Percentiles rank a stretch among this genome's conserved stretches.
These are phyloP conservation scores for Ambrosia hybrid DNA, from an alignment of 140 eudicot species.

Conservation along the genomic window DNA sequence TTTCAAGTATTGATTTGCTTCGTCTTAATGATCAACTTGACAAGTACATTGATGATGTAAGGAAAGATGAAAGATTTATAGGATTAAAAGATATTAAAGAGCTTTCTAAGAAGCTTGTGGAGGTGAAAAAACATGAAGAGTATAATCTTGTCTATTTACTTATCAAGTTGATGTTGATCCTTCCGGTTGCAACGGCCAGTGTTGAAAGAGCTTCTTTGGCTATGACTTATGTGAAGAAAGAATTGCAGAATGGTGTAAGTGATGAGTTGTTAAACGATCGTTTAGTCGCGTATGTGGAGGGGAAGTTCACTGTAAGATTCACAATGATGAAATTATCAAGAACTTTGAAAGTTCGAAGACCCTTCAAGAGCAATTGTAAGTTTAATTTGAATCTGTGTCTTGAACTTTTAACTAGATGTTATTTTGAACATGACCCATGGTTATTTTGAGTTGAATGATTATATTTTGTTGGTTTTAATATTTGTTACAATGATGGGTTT, in stretches of 20 bases:
- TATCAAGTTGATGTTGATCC: constrained; percentile 23
- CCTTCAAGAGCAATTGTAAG: constrained; percentile 7
- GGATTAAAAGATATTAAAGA: constrained; percentile 23
- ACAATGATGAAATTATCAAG: constrained; percentile 7
- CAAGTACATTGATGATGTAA: constrained; percentile 14
- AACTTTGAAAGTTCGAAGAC: constrained; percentile 23
- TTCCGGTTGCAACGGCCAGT: constrained; percentile 5
- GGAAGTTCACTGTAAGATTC: not conserved
- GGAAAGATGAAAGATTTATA: constrained; percentile 11
- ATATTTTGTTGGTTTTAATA: constrained; percentile 3
- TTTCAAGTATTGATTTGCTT: constrained; percentile 16
- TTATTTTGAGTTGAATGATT: not conserved
- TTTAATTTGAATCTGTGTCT: not conserved
- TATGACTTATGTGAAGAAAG: constrained; percentile 10
- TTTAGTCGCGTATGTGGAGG: constrained; percentile 15
- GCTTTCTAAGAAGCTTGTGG: constrained; percentile 16
- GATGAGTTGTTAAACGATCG: constrained; percentile 15
- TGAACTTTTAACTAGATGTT: not conserved
- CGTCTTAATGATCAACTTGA: constrained; percentile 17
- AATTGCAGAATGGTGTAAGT: not conserved
- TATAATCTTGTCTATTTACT: constrained; percentile 24
- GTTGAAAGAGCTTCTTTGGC: constrained; percentile 9
- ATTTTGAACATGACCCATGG: not conserved
- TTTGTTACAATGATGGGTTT: too few relatives aligned
- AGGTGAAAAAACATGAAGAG: constrained; percentile 10